phyloP scores from a whole-genome alignment of 2,329 filamentous ascomycete species.

The Monosporascus sp. region DNA sequence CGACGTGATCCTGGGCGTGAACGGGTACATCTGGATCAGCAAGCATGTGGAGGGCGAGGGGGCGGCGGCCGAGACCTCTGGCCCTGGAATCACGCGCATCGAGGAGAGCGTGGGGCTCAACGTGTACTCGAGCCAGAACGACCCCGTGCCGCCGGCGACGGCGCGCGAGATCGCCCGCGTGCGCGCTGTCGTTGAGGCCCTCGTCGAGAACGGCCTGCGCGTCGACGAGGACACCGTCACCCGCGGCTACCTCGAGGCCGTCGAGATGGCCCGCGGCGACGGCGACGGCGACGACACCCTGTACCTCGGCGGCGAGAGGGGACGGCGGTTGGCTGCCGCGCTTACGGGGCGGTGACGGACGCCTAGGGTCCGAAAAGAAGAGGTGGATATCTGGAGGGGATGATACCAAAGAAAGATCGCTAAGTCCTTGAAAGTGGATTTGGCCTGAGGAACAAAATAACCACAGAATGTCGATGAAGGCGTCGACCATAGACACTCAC shows the following conservation, averaged over 20 bases:
- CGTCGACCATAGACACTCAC: background rate
- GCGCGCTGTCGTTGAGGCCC: conserved; percentile 71
- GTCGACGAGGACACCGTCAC: conserved; percentile 90
- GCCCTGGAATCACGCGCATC: conserved; percentile 67
- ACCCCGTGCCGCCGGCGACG: conserved; percentile 69
- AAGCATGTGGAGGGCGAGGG: conserved; percentile 68
- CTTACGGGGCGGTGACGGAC: conserved; percentile 25
- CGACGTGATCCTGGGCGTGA: conserved; percentile 87
- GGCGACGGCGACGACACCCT: conserved; percentile 50
- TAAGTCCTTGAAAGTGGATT: background rate
- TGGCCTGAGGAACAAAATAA: too few relatives aligned
- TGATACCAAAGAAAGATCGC: background rate
- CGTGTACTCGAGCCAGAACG: conserved; percentile 94
- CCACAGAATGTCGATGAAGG: background rate
- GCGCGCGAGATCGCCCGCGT: conserved; percentile 85
- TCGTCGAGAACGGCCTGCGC: conserved; percentile 75
- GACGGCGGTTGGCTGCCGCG: conserved; percentile 43
- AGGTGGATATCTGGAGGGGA: too few relatives aligned
- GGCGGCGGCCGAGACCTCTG: conserved; percentile 38
- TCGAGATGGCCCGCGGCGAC: conserved; percentile 65
- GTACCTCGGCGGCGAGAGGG: conserved; percentile 55
- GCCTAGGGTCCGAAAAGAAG: background rate
- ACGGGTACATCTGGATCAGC: conserved; percentile 94
- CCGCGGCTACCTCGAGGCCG: conserved; percentile 73
- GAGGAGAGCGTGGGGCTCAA: conserved; percentile 81